Evolutionary conservation across 495 filamentous ascomycete species (phyloP).

Genomic region (Cudoniella acicularis): DNA sequence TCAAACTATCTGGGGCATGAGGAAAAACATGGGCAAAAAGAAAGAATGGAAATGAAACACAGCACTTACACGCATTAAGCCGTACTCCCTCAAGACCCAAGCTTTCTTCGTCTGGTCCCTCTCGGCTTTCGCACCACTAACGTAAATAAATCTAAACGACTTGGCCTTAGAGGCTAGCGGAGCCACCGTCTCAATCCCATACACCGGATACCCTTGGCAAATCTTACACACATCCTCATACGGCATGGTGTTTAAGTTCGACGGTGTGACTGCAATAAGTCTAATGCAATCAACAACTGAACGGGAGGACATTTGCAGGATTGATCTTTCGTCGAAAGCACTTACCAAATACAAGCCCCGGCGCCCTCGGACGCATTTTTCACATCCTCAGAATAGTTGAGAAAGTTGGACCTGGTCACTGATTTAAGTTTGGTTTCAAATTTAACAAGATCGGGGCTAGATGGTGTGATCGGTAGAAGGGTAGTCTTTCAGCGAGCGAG

Average conservation of each 20-base stretch:
- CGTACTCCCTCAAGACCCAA: constrained; percentile 32
- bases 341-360: constrained; percentile 52
- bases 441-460: constrained; percentile 21
- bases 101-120: constrained; percentile 36
- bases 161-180: constrained; percentile 1
- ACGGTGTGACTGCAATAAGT: constrained; percentile 42
- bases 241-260: constrained; percentile 29
- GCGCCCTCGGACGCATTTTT: constrained; percentile 39
- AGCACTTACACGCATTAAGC: constrained; percentile 35
- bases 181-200: constrained; percentile 36
- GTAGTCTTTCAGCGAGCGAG: constrained; percentile 37
- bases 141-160: constrained; percentile 45
- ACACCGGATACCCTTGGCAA: constrained; percentile 39
- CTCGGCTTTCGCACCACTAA: constrained; percentile 36
- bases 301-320: neutral
- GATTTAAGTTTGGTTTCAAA: constrained; percentile 37
- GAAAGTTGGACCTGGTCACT: constrained; percentile 39
- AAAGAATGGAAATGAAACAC: no score
- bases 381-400: constrained; percentile 37
- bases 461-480: neutral
- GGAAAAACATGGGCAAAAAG: no score
- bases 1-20: no score
- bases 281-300: constrained; percentile 17
- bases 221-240: constrained; percentile 39
- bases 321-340: neutral